Evolutionary conservation across 306 rosid genomes (phyloP), one percentile per base, ranked within the genome.

Genomic region (Glycyrrhiza uralensis): DNA sequence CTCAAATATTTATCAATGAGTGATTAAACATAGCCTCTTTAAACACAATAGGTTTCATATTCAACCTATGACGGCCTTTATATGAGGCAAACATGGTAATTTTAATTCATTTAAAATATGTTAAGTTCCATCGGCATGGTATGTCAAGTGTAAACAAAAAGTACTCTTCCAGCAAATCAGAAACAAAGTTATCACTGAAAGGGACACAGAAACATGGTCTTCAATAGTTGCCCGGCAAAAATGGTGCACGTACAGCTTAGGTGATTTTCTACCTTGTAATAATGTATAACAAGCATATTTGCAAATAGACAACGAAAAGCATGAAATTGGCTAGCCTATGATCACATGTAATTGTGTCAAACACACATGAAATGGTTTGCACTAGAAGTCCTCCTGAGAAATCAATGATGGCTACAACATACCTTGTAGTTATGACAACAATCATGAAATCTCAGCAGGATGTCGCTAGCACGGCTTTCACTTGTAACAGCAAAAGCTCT

Each of bases 401-500:
- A 63, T 44, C 66, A 76, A 65, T 30, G 9, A 75, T 35, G 54
- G 39, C 59, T 17, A 55, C 64, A 69, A 76, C 45, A 38, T 83
- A 94, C 98, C 96, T 91, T 86, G 82, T 94, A 94, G 85, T 84
- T 94, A 19, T 71, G 75, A 67, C 98, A 94, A 74, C 79, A 80
- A n/a, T 89, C 98, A 82, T 49, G 62, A 77, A 94, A 94, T 74
- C 97, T 88, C 74, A 94, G 86, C 84, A 52, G 33, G 18, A 65
- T 71, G 77, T 94, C 98, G 4, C 92, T 86, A 52, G 97, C 97
- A 82, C 95, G 95, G 63, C 88, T 94, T 88, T 94, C 98, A 79
- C 95, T 83, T 44, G 79, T 77, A 12, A 91, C 96, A 22, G 98
- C 72, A 86, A 94, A 94, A 62, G 97, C 98, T 80, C 90, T 89